phyloP scores from a whole-genome alignment of 306 rosid species.

The Trichosanthes cucumerina region DNA sequence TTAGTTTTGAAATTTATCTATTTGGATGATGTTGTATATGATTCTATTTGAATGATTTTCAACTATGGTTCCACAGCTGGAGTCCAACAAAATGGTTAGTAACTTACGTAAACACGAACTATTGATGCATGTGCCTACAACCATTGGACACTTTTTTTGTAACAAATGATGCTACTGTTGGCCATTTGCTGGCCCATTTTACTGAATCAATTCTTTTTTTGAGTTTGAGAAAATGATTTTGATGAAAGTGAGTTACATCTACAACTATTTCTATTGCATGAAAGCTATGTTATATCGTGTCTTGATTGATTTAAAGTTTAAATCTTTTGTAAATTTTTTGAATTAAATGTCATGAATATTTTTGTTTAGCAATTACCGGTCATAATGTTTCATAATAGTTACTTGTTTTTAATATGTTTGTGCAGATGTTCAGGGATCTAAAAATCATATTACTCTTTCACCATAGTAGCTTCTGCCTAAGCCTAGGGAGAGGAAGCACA shows the following conservation, averaged over 20 bases:
- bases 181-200: not conserved
- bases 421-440: constrained; percentile 70
- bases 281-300: not conserved
- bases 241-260: not conserved
- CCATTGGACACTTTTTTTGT: not conserved
- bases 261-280: not conserved
- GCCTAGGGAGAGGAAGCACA: constrained; percentile 74
- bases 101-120: not conserved
- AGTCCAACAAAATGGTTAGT: not conserved
- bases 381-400: not conserved
- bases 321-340: not conserved
- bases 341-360: not conserved
- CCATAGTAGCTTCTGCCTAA: constrained; percentile 94
- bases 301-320: not conserved
- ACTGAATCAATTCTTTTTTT: not conserved
- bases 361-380: not conserved
- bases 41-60: not conserved
- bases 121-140: not conserved
- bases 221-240: not conserved
- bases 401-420: constrained; percentile 4
- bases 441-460: constrained; percentile 85
- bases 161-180: not conserved
- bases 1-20: not conserved
- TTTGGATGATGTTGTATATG: not conserved
- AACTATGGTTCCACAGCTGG: not conserved